Evolutionary conservation across 2,329 filamentous ascomycete species (phyloP).

Genomic region (Atkinsonella texensis): DNA sequence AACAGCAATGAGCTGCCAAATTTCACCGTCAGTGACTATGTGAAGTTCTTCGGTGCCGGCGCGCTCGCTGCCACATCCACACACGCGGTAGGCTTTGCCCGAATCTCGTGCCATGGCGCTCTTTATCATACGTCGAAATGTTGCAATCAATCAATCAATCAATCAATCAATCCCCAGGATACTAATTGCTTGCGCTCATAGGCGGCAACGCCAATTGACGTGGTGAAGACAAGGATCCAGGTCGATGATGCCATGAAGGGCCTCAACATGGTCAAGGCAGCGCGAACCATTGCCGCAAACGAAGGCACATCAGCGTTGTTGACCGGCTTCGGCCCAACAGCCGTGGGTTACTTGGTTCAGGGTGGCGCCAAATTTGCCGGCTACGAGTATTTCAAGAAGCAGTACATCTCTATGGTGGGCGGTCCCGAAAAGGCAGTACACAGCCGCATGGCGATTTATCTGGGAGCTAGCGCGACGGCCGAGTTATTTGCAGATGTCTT

Average conservation of each 20-base stretch:
- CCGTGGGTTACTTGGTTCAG: conserved; percentile 80
- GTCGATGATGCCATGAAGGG: conserved; percentile 80
- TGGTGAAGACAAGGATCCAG: conserved; percentile 87
- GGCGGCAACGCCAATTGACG: conserved; percentile 46
- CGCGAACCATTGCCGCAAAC: conserved; percentile 62
- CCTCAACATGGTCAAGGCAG: conserved; percentile 68
- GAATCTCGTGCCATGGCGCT: background rate
- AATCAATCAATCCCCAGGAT: background rate
- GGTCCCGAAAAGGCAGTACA: conserved; percentile 32
- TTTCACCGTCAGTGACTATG: conserved; percentile 32
- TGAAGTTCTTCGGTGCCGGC: conserved; percentile 41
- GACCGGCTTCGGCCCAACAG: conserved; percentile 75
- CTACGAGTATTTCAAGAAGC: conserved; percentile 92
- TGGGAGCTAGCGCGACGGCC: conserved; percentile 55
- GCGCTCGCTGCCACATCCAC: conserved; percentile 40
- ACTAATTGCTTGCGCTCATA: conserved; percentile 12
- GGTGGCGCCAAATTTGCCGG: conserved; percentile 85
- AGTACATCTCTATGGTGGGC: conserved; percentile 59
- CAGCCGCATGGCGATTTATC: conserved; percentile 51
- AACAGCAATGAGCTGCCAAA: conserved; percentile 22
- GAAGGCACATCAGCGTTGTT: conserved; percentile 71
- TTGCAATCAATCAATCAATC: background rate
- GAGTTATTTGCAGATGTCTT: conserved; percentile 68
- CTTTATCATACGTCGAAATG: background rate
- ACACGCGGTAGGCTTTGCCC: conserved; percentile 30